Conservation (phyloP, 352 stramenopile genomes). For the Thalassiosira mediterranea region DNA sequence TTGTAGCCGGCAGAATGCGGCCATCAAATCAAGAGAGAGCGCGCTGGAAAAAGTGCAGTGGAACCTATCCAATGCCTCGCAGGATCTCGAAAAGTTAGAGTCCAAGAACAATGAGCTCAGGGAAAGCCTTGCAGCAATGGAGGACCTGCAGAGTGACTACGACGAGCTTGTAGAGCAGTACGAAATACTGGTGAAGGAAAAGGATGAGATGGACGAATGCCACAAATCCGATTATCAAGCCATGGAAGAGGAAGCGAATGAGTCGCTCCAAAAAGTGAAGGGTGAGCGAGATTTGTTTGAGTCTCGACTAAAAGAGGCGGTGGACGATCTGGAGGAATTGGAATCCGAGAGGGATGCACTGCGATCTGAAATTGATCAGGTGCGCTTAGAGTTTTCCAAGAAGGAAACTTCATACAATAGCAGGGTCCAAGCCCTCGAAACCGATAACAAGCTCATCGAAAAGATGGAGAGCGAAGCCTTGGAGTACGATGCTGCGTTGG, state of each 20-base stretch:
- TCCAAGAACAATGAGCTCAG: constrained; percentile 37
- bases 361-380: constrained; percentile 12
- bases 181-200: constrained; percentile 28
- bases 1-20: constrained; percentile 1
- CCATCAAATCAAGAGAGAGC: constrained; percentile 21
- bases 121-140: constrained; percentile 23
- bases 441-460: constrained; percentile 44
- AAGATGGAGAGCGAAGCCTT: constrained; percentile 30
- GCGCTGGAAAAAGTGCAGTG: constrained; percentile 29
- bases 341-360: constrained; percentile 47
- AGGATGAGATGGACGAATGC: constrained; percentile 8
- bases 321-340: constrained; percentile 69
- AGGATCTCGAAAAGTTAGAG: constrained; percentile 37
- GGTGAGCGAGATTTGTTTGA: constrained; percentile 49
- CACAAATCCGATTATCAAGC: neutral
- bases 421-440: constrained; percentile 40
- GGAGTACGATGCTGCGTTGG: constrained; percentile 40
- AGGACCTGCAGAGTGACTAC: constrained; percentile 44
- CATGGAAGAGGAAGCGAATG: neutral
- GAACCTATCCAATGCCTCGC: constrained; percentile 32
- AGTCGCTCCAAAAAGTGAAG: constrained; percentile 16
- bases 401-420: constrained; percentile 24
- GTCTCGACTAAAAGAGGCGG: constrained; percentile 53
- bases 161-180: constrained; percentile 43
- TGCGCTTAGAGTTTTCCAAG: constrained; percentile 16